Percentiles rank a stretch among this genome's conserved stretches.
Conservation (phyloP, 2,329 filamentous ascomycete species). For the Fusarium dlaminii region DNA sequence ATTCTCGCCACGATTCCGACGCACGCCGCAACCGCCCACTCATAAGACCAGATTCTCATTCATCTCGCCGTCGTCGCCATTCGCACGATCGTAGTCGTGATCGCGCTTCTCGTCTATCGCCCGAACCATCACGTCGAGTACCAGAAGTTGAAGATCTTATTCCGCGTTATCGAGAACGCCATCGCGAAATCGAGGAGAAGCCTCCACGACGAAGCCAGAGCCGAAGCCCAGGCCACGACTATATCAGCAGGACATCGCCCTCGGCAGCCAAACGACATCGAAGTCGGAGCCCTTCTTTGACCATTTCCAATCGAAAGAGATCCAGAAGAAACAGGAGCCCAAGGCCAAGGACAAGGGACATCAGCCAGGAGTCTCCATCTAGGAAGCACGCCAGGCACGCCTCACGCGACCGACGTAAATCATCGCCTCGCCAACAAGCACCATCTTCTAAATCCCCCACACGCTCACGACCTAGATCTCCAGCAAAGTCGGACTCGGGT, state of each 20-base stretch:
- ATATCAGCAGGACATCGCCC: conserved; percentile 47
- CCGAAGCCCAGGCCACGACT: conserved; percentile 45
- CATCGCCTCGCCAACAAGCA: conserved; percentile 45
- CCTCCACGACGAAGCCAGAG: conserved; percentile 48
- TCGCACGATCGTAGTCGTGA: conserved; percentile 53
- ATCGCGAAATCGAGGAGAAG: conserved; percentile 45
- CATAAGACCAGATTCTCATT: conserved; percentile 44
- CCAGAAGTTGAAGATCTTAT: conserved; percentile 51
- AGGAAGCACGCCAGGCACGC: conserved; percentile 47
- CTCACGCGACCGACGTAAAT: conserved; percentile 45
- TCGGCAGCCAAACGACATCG: conserved; percentile 54
- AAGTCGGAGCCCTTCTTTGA: conserved; percentile 54
- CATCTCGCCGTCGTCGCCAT: conserved; percentile 50
- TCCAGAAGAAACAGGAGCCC: conserved; percentile 49
- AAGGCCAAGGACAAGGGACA: conserved; percentile 52
- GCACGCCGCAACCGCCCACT: conserved; percentile 48
- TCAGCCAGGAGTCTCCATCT: conserved; percentile 49
- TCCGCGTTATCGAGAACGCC: conserved; percentile 50
- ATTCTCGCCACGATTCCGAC: conserved; percentile 44
- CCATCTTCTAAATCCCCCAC: conserved; percentile 45
- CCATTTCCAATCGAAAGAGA: conserved; percentile 52
- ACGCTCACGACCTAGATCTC: conserved; percentile 42
- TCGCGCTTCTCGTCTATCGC: conserved; percentile 39
- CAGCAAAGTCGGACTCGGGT: conserved; percentile 37
- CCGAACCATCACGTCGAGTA: conserved; percentile 41